These are phyloP conservation scores for Leptodermis oblonga DNA, from an alignment of 257 asterid species.

Conservation along the genomic window DNA sequence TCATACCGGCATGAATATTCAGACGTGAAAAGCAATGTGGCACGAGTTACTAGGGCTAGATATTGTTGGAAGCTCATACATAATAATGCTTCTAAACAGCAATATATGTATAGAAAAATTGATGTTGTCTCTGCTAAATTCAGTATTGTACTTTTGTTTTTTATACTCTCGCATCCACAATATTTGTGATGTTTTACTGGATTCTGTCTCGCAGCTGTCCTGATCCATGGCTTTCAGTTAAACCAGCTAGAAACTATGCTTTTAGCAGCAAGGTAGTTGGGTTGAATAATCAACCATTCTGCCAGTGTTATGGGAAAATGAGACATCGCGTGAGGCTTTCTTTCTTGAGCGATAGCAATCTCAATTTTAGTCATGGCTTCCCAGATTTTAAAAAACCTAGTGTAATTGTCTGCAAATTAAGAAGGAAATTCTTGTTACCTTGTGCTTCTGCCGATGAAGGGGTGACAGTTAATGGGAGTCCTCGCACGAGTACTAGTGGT, in stretches of 20 bases:
- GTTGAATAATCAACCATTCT: conserved; percentile 36
- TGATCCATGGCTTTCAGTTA: conserved; percentile 45
- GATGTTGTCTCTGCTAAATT: not conserved
- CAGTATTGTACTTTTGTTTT: not conserved
- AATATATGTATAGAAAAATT: not conserved
- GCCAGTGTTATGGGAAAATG: conserved; percentile 42
- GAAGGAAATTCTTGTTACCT: conserved; percentile 46
- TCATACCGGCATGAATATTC: not conserved
- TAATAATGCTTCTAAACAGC: not conserved
- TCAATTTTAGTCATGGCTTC: conserved; percentile 30
- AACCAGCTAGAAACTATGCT: conserved; percentile 38
- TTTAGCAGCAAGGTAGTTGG: conserved; percentile 35
- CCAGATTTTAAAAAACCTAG: conserved; percentile 35
- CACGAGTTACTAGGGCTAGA: not conserved
- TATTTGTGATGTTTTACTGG: conserved; percentile 26
- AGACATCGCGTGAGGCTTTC: conserved; percentile 42
- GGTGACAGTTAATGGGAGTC: conserved; percentile 68
- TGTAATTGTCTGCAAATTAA: conserved; percentile 35
- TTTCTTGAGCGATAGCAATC: conserved; percentile 30
- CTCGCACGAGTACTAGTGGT: conserved; percentile 43
- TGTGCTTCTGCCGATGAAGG: conserved; percentile 88
- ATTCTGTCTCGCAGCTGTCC: conserved; percentile 57
- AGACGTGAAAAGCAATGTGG: not conserved
- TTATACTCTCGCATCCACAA: not conserved
- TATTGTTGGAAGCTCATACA: not conserved